phyloP scores from a whole-genome alignment of 2,329 filamentous ascomycete species.

The Colletotrichum simmondsii region DNA sequence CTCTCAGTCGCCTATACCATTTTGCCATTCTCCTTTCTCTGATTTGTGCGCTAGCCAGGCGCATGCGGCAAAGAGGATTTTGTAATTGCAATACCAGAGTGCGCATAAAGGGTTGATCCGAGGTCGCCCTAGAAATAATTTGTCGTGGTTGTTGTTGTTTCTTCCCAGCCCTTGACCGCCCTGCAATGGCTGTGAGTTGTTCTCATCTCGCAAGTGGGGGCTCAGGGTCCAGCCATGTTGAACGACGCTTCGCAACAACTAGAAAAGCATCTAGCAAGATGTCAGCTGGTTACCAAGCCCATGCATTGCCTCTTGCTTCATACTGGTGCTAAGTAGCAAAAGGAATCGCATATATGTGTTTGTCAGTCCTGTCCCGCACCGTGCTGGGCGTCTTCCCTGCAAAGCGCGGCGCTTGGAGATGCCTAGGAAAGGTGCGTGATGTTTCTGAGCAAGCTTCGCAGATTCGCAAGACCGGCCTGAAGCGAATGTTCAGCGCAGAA shows the following conservation, averaged over 20 bases:
- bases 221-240: slow-evolving; percentile 10
- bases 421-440: not conserved
- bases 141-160: not conserved
- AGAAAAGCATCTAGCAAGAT: not conserved
- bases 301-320: not conserved
- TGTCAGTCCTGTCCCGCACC: not conserved
- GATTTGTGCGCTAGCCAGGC: slow-evolving; percentile 1
- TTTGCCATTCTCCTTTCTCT: not conserved
- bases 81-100: not conserved
- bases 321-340: not conserved
- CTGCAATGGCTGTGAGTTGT: not conserved
- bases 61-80: not conserved
- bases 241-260: slow-evolving; percentile 6
- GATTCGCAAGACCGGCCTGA: not conserved
- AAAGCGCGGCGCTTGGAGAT: not conserved
- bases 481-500: not conserved
- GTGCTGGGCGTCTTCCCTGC: not conserved
- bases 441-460: not conserved
- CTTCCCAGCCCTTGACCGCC: not conserved
- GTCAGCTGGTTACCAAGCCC: not conserved
- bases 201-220: not conserved
- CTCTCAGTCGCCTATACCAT: not conserved
- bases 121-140: too few relatives aligned
- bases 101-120: not conserved
- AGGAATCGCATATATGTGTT: not conserved